phyloP scores from a whole-genome alignment of 257 asterid genomes.

The Capsicum pubescens region DNA sequence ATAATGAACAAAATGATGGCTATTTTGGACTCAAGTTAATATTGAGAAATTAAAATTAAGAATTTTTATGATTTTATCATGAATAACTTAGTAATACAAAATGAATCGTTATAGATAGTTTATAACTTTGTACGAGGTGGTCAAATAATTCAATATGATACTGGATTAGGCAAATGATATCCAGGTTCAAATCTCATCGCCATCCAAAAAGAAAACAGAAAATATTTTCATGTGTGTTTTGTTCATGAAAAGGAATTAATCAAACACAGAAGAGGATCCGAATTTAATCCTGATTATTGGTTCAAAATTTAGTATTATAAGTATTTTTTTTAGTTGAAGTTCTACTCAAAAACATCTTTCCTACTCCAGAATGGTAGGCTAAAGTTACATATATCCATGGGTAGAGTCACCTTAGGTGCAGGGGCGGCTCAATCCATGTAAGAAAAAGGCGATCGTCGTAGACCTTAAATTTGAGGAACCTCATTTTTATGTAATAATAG shows the following conservation, averaged over 20 bases:
- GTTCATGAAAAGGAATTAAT: not conserved
- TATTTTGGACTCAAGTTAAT: too few relatives aligned
- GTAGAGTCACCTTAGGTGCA: too few relatives aligned
- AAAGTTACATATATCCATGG: not conserved
- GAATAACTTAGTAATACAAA: too few relatives aligned
- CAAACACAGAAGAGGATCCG: not conserved
- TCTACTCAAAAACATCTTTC: not conserved
- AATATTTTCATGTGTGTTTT: not conserved
- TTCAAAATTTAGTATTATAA: not conserved
- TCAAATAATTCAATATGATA: not conserved
- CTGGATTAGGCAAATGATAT: not conserved
- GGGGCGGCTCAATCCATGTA: too few relatives aligned
- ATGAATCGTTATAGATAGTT: not conserved
- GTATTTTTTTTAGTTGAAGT: not conserved
- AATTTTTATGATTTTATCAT: too few relatives aligned
- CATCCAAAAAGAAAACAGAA: not conserved
- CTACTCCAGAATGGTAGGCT: not conserved
- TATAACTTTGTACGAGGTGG: not conserved
- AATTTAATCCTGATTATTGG: not conserved
- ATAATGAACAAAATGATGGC: too few relatives aligned
- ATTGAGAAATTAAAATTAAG: too few relatives aligned
- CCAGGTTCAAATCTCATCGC: not conserved
- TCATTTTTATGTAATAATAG: too few relatives aligned
- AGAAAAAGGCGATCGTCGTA: too few relatives aligned
- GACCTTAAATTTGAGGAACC: too few relatives aligned